phyloP scores from a whole-genome alignment of 2,329 filamentous ascomycete species.

The Fusarium annulatum region DNA sequence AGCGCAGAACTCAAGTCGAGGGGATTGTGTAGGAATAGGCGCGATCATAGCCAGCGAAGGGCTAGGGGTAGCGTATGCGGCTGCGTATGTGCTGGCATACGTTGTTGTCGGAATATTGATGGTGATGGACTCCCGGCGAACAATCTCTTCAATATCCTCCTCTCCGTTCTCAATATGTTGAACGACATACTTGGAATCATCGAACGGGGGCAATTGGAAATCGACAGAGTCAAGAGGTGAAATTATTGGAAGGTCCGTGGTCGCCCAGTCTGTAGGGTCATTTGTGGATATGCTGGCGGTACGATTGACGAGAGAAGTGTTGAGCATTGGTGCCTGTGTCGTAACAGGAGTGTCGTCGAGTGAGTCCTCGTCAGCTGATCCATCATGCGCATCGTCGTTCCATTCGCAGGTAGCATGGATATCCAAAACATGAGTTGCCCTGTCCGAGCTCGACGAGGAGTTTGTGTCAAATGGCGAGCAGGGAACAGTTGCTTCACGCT shows the following conservation, averaged over 20 bases:
- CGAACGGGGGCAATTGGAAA: conserved; percentile 47
- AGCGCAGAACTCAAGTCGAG: conserved; percentile 61
- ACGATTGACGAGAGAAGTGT: conserved; percentile 25
- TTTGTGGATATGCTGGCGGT: conserved; percentile 20
- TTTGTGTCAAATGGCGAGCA: conserved; percentile 32
- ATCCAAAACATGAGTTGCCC: conserved; percentile 28
- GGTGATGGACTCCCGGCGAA: conserved; percentile 34
- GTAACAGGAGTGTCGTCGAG: conserved; percentile 17
- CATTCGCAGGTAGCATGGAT: conserved; percentile 10
- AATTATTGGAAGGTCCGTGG: conserved; percentile 41
- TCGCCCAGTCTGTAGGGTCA: conserved; percentile 32
- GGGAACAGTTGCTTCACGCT: conserved; percentile 42
- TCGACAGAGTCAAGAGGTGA: conserved; percentile 48
- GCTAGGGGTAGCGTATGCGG: conserved; percentile 28
- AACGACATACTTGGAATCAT: conserved; percentile 26
- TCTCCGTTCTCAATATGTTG: conserved; percentile 36
- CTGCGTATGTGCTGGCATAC: conserved; percentile 26
- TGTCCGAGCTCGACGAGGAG: conserved; percentile 36
- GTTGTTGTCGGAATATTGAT: conserved; percentile 35
- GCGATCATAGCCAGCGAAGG: conserved; percentile 45
- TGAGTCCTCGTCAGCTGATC: conserved; percentile 31
- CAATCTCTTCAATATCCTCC: conserved; percentile 47
- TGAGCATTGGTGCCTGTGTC: conserved; percentile 7
- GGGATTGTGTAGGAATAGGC: conserved; percentile 41
- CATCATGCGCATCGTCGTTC: conserved; percentile 29